Base-by-base conservation (phyloP, 768 basidiomycete genomes). In the Tulasnella calospora region DNA sequence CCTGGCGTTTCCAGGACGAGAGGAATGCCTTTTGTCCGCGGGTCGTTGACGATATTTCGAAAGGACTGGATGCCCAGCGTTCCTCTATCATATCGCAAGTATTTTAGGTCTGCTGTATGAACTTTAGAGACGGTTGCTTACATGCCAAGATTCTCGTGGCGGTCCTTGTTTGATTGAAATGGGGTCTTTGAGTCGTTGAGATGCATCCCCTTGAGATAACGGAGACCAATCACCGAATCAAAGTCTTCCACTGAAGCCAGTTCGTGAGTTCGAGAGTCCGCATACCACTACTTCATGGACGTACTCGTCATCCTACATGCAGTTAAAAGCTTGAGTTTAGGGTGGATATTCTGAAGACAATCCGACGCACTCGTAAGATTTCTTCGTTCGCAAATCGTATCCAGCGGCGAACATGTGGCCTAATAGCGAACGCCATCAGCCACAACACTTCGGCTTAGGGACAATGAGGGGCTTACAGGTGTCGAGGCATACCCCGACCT, bases 61-160 rank as follows among this genome's bases (percentile, higher is more conserved):
- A 95, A 95, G 0, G 89, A 86, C 0, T 81, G 79, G 5, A 95
- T 85, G 12, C 89, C 89, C 55, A 95, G 87, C 71, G 90, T 85
- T 0, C 94, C 94, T 10, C 92, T 94, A 71, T 3, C 61, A 38
- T 73, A 78, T 21, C 23, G 40, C 72, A 30, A 51, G 57, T 7
- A 61, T 35, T 27, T 67, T 13, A 35, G 61, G 41, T 17, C 36
- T 27, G 46, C 71, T 30, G 46, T 15, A 67, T 75, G 23, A 17
- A 21, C 61, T 61, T 73, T 55, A 36, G 9, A 21, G 78, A 71
- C 73, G 19, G 51, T 51, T 44, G 44, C 92, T 80, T 82, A 93
- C 92, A 93, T 83, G 30, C 95, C 95, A 47, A 96, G 91, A 80
- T 94, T 95, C 83, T 94, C 90, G 81, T 96, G 95, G 51, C 93